phyloP scores from a whole-genome alignment of 345 rosid species.

The Gossypium herbaceum region DNA sequence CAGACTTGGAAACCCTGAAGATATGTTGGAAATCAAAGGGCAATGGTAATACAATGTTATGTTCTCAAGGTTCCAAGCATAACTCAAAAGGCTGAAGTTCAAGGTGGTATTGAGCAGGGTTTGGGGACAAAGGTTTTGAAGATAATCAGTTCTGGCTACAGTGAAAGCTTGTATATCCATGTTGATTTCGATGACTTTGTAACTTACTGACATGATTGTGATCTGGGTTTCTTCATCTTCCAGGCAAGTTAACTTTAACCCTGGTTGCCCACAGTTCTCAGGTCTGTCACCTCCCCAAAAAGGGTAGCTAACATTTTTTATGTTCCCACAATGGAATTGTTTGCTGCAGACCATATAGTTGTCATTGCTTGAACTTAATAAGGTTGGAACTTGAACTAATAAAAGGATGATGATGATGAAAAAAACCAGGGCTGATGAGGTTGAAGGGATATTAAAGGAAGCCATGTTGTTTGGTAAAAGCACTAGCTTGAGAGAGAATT shows the following conservation, averaged over 20 bases:
- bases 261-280: not conserved
- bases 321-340: not conserved
- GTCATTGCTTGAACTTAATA: not conserved
- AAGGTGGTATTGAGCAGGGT: not conserved
- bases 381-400: not conserved
- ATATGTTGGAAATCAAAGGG: not conserved
- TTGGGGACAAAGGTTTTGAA: not conserved
- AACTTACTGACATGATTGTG: not conserved
- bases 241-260: not conserved
- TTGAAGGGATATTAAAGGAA: not conserved
- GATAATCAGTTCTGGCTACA: not conserved
- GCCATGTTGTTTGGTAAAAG: not conserved
- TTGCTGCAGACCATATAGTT: not conserved
- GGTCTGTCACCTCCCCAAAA: constrained; percentile 10
- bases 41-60: constrained; percentile 1
- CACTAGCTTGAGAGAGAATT: not conserved
- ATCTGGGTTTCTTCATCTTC: not conserved
- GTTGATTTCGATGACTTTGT: constrained; percentile 7
- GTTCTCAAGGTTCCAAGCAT: constrained; percentile 4
- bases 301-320: not conserved
- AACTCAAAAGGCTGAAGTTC: not conserved
- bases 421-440: not conserved
- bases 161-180: not conserved
- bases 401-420: not conserved
- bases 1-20: constrained; percentile 10